Evolutionary conservation across 805 yeast genomes (phyloP).

Genomic region (Lipomyces orientalis): DNA sequence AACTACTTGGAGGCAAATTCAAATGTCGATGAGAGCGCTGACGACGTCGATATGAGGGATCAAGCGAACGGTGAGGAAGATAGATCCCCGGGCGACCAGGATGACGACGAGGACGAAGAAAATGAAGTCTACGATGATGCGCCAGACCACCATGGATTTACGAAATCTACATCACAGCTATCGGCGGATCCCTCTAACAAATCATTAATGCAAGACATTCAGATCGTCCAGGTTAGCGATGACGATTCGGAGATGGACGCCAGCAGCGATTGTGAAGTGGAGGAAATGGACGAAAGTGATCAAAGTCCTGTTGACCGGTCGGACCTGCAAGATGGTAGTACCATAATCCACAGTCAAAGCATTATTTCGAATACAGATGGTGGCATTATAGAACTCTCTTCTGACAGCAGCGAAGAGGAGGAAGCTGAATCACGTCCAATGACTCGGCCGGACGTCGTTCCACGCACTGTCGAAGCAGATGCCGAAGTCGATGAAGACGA

Average conservation of each 20-base stretch:
- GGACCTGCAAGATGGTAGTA: background rate
- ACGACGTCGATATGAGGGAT: background rate
- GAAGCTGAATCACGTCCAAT: background rate
- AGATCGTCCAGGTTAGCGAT: background rate
- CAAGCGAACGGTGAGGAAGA: background rate
- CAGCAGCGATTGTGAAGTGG: background rate
- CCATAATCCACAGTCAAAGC: background rate
- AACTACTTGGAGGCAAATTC: background rate
- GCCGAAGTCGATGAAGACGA: background rate
- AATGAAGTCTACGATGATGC: background rate
- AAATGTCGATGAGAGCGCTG: background rate
- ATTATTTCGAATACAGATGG: conserved; percentile 5
- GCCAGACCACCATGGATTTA: background rate
- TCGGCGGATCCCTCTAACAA: background rate
- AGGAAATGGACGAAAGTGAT: conserved; percentile 2
- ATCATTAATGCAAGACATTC: background rate
- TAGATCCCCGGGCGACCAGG: background rate
- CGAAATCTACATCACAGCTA: background rate
- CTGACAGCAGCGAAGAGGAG: background rate
- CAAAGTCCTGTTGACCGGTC: background rate
- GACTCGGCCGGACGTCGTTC: background rate
- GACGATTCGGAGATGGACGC: background rate
- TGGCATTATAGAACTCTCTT: conserved; percentile 5
- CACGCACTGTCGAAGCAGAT: background rate
- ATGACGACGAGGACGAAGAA: conserved; percentile 8